Evolutionary conservation across 1,284 basidiomycete genomes (phyloP), one percentile per base, ranked within the genome.

Genomic region (Microbotryomycetes sp.): DNA sequence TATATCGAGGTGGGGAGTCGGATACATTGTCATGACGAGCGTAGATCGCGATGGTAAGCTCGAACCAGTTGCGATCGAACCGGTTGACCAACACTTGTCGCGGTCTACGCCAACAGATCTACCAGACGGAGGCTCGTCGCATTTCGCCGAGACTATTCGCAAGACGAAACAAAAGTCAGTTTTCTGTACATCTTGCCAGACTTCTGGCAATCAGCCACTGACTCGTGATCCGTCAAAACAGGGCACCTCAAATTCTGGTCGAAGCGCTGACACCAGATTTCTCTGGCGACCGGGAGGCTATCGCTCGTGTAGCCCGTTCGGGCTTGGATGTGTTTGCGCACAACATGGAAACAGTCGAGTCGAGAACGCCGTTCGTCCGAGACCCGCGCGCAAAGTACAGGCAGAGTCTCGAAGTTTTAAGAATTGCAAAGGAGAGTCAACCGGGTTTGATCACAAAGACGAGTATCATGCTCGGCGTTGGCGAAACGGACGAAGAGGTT

Each of bases 251-350:
- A 31, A 98, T 96, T 61, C 83, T 98, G 13, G 91, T 99, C 21
- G 96, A 99, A 79, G 94, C 94, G 1, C 80, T 99, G 30, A 97
- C 94, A 0, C 91, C 91, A 23, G 96, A 99, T 76, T 98, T 98
- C 75, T 83, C 83, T 5, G 92, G 91, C 18, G 83, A 83, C 54
- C 74, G 87, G 52, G 81, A 85, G 5, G 82, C 86, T 60, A 86
- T 97, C n/a, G 82, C 85, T 2, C 71, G 83, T 4, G 89, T 98
- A 27, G 94, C 94, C 0, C 83, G 83, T 56, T 94, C 90, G 0
- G 96, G 94, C 1, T 79, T 99, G 5, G 96, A 98, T 73, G 96
- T 99, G 18, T 98, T 93, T 73, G 96, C 96, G 0, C 96, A 99
- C 77, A 98, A 99, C 74, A 80, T 98, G 56, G 96, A 99, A 78